These are phyloP conservation scores for Colletotrichum eremochloae DNA, from an alignment of 2,329 filamentous ascomycete species.

Conservation along the genomic window DNA sequence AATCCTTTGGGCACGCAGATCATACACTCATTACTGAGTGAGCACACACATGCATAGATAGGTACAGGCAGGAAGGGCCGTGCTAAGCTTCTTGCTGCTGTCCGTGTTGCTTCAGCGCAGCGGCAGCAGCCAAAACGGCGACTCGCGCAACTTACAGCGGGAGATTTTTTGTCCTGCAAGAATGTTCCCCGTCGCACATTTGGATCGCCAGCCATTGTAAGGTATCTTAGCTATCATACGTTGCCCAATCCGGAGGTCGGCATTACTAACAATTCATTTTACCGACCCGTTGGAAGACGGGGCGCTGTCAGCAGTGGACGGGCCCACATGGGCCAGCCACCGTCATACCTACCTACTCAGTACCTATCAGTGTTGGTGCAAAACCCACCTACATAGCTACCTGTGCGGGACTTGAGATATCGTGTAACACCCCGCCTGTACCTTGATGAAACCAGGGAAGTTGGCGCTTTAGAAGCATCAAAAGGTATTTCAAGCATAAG, in stretches of 20 bases:
- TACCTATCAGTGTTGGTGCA: not conserved
- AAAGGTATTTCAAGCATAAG: not conserved
- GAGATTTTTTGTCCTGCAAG: not conserved
- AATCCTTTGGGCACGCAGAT: slow-evolving; percentile 15
- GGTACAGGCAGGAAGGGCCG: not conserved
- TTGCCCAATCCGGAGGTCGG: slow-evolving; percentile 4
- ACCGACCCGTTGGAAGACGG: slow-evolving; percentile 6
- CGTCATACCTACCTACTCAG: not conserved
- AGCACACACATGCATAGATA: no score
- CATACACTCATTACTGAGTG: not conserved
- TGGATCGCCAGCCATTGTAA: not conserved
- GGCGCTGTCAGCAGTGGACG: not conserved
- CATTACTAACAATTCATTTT: slow-evolving; percentile 5
- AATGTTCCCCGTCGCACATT: not conserved
- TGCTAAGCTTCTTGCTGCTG: slow-evolving; percentile 3
- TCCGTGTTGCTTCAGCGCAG: slow-evolving; percentile 1
- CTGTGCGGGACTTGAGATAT: not conserved
- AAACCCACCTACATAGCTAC: not conserved
- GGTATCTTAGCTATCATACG: no score
- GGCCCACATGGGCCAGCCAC: slow-evolving; percentile 8
- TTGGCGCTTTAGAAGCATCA: not conserved
- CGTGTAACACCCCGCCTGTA: not conserved
- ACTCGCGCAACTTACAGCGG: not conserved
- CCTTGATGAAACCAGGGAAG: not conserved
- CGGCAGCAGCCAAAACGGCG: no score